Conservation (phyloP, 345 rosid species). For the Brassica rapa region DNA sequence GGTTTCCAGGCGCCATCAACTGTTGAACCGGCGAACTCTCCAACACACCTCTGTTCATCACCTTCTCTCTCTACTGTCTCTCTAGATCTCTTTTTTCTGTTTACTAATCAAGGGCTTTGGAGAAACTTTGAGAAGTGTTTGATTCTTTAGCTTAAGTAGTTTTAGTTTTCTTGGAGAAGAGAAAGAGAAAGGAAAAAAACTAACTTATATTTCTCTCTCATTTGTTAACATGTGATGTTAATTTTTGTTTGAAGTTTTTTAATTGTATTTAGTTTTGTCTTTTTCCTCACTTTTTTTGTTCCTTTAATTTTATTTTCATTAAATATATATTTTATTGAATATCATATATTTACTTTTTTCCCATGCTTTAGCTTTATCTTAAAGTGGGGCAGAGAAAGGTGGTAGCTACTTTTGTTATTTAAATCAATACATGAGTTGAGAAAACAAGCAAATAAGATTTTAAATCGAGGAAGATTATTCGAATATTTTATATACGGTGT, state of each 20-base stretch:
- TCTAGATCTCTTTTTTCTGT: conserved; percentile 33
- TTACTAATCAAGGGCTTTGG: conserved; percentile 50
- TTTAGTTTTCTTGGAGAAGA: conserved; percentile 31
- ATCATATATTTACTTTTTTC: conserved; percentile 51
- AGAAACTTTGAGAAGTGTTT: conserved; percentile 55
- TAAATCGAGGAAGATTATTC: conserved; percentile 27
- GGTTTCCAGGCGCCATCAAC: conserved; percentile 82
- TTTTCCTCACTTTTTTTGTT: conserved; percentile 39
- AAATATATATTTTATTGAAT: conserved; percentile 38
- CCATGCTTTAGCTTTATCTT: conserved; percentile 80
- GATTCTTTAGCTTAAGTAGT: conserved; percentile 50
- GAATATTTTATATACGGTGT: conserved; percentile 42
- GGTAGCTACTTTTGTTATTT: conserved; percentile 51
- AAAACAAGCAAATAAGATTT: conserved; percentile 25
- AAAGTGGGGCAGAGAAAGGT: conserved; percentile 82
- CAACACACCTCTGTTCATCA: conserved; percentile 72
- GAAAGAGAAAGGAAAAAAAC: conserved; percentile 21
- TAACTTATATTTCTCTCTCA: conserved; percentile 29
- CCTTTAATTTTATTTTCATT: conserved; percentile 35
- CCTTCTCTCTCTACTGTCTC: conserved; percentile 29
- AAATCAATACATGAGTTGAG: conserved; percentile 32
- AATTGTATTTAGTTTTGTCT: conserved; percentile 39
- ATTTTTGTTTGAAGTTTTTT: conserved; percentile 7
- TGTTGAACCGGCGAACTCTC: conserved; percentile 82
- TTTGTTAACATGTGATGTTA: conserved; percentile 34